Evolutionary conservation across 768 basidiomycete genomes (phyloP).

Genomic region (Suillus tomentosus): DNA sequence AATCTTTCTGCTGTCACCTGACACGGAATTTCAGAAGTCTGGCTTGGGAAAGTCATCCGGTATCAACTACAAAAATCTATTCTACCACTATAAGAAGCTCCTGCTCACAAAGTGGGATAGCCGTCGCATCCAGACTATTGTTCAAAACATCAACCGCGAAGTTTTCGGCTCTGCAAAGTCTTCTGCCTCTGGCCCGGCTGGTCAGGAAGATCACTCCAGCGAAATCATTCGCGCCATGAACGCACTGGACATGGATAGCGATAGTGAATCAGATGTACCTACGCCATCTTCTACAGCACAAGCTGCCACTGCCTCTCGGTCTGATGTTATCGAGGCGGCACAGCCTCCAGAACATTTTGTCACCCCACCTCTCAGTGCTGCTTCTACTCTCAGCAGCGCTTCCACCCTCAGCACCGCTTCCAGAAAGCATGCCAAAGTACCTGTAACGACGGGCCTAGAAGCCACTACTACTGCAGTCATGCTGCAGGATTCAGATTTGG

Average conservation of each 20-base stretch:
- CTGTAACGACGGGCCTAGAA: neutral
- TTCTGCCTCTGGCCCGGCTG: neutral
- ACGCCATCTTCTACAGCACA: neutral
- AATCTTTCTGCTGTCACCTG: constrained; percentile 6
- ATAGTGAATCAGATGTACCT: neutral
- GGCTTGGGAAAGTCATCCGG: constrained; percentile 2
- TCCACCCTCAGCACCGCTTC: neutral
- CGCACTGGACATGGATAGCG: neutral
- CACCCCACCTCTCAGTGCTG: neutral
- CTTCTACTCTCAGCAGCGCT: neutral
- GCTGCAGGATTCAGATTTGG: neutral
- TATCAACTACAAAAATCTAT: constrained; percentile 9
- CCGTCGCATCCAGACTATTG: neutral
- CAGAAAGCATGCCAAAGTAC: neutral
- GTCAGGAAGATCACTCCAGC: neutral
- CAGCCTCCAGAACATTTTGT: neutral
- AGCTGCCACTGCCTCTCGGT: neutral
- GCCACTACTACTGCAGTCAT: neutral
- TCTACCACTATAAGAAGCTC: constrained; percentile 10
- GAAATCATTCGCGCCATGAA: neutral
- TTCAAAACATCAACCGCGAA: neutral
- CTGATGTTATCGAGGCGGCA: neutral
- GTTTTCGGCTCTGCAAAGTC: neutral
- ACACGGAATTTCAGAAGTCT: neutral
- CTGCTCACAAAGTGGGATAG: constrained; percentile 4